These are phyloP conservation scores for Hericium erinaceus DNA, from an alignment of 768 basidiomycete species.

Conservation along the genomic window DNA sequence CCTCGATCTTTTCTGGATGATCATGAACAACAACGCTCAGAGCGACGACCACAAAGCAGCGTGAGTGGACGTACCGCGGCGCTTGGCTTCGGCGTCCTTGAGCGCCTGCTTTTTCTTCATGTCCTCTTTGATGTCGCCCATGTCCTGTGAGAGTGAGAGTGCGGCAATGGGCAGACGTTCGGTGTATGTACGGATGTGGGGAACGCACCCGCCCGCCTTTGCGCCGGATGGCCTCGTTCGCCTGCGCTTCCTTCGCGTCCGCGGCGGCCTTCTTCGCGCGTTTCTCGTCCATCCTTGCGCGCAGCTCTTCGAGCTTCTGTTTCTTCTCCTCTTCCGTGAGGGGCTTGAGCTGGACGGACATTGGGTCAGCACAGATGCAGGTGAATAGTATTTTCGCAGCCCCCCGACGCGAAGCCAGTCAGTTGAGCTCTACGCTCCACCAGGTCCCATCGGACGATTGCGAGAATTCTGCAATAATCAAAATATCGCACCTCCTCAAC, in stretches of 20 bases:
- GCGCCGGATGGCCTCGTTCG: constrained; percentile 70
- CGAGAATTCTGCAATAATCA: neutral
- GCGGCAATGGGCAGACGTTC: neutral
- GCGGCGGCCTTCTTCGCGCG: constrained; percentile 60
- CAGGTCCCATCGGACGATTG: neutral
- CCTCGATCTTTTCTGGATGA: constrained; percentile 81
- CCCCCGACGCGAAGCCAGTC: no score
- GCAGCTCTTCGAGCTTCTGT: constrained; percentile 69
- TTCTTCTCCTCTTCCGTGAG: constrained; percentile 92
- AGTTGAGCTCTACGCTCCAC: no score
- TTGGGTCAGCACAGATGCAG: neutral
- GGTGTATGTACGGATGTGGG: neutral
- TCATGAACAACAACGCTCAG: no score
- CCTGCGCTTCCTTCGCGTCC: constrained; percentile 64
- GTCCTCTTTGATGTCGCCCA: constrained; percentile 65
- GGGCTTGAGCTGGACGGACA: constrained; percentile 63
- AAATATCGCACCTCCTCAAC: constrained; percentile 67
- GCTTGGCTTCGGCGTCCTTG: constrained; percentile 77
- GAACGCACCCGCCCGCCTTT: constrained; percentile 70
- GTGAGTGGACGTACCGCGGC: constrained; percentile 46
- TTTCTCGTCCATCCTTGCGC: constrained; percentile 73
- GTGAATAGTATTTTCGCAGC: neutral
- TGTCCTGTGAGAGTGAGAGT: constrained; percentile 38
- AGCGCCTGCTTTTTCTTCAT: constrained; percentile 68
- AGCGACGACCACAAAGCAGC: neutral